These are phyloP conservation scores for Colletotrichum eremochloae DNA, from an alignment of 2,329 filamentous ascomycete species.

Conservation along the genomic window DNA sequence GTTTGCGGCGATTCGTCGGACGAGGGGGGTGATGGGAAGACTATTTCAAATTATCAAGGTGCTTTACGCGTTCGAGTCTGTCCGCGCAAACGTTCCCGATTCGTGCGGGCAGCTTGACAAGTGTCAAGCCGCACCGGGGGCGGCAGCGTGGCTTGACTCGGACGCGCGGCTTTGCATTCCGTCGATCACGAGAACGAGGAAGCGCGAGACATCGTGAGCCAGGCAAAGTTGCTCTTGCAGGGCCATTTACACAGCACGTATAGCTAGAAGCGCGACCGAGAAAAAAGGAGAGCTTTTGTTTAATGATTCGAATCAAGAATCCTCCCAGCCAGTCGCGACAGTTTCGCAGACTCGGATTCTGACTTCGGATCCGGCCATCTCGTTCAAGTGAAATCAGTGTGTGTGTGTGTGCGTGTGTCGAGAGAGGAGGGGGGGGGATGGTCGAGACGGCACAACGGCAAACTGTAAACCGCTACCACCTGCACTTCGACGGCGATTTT, in stretches of 20 bases:
- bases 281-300: too few relatives aligned
- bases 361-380: not conserved
- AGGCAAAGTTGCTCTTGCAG: not conserved
- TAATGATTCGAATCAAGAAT: too few relatives aligned
- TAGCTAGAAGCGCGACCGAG: not conserved
- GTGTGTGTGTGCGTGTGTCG: too few relatives aligned
- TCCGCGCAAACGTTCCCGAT: slow-evolving; percentile 8
- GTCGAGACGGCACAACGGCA: not conserved
- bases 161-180: not conserved
- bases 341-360: not conserved
- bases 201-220: not conserved
- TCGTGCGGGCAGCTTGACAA: slow-evolving; percentile 32
- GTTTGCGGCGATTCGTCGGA: too few relatives aligned
- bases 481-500: not conserved
- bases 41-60: too few relatives aligned
- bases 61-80: not conserved
- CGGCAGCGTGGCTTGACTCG: slow-evolving; percentile 9
- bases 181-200: not conserved
- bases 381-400: not conserved
- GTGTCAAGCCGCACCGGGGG: not conserved
- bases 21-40: too few relatives aligned
- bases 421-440: too few relatives aligned
- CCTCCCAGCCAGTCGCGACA: too few relatives aligned
- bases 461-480: not conserved
- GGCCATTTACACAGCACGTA: not conserved